These are phyloP conservation scores for Lipomyces spencermartinsiae DNA, from an alignment of 805 yeast species.

Conservation along the genomic window DNA sequence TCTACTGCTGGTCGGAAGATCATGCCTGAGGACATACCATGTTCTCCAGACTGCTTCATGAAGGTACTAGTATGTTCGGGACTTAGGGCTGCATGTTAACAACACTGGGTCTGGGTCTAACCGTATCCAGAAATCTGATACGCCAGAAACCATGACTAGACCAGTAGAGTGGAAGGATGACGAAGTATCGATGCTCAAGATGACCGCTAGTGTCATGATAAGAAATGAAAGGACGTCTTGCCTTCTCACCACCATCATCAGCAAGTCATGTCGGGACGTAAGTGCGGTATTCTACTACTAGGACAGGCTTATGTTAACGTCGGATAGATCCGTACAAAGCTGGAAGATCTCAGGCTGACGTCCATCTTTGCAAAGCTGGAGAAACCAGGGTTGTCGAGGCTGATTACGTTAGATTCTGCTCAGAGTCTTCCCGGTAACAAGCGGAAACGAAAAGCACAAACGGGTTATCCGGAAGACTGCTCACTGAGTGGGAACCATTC, in stretches of 20 bases:
- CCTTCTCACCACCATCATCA: constrained; percentile 25
- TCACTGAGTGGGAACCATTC: constrained; percentile 34
- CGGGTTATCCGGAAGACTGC: constrained; percentile 33
- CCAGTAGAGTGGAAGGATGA: constrained; percentile 30
- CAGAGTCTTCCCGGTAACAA: constrained; percentile 11
- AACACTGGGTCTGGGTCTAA: neutral
- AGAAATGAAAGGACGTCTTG: constrained; percentile 29
- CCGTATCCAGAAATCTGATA: neutral
- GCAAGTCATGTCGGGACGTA: constrained; percentile 30
- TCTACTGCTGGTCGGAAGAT: constrained; percentile 21
- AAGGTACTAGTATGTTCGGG: constrained; percentile 19
- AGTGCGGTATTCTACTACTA: neutral
- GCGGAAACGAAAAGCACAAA: constrained; percentile 34
- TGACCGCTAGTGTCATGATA: constrained; percentile 28
- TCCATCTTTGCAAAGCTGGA: constrained; percentile 3
- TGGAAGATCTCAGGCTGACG: constrained; percentile 21
- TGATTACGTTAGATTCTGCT: neutral
- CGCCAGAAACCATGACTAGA: neutral
- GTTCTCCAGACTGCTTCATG: constrained; percentile 26
- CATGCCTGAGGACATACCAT: constrained; percentile 26
- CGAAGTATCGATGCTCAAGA: constrained; percentile 26
- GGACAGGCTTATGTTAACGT: neutral
- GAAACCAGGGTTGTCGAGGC: neutral
- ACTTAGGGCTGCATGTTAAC: neutral
- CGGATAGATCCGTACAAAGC: constrained; percentile 21